Evolutionary conservation across 1,139 yeast species (phyloP).

Genomic region (Maudiozyma humilis): DNA sequence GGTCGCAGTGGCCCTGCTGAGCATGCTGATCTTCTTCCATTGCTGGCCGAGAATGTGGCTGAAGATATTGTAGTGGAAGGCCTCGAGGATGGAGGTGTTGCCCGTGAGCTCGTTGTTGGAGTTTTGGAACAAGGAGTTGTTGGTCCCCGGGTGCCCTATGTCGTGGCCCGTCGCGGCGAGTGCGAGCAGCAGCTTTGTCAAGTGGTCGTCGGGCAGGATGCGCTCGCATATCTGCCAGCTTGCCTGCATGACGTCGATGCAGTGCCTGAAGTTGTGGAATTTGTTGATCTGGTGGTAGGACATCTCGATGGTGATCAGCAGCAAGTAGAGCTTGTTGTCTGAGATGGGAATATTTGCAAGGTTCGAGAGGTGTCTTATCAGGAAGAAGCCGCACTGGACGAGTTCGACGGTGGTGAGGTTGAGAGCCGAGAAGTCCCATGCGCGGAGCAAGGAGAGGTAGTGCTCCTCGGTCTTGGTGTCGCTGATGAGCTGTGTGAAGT

Average conservation of each 20-base stretch:
- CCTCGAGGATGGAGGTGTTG: slow-evolving; percentile 69
- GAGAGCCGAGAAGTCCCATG: slow-evolving; percentile 30
- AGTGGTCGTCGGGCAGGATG: slow-evolving; percentile 9
- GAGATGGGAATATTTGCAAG: slow-evolving; percentile 15
- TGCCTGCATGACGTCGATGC: slow-evolving; percentile 91
- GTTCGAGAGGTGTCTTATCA: slow-evolving; percentile 18
- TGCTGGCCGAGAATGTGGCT: slow-evolving; percentile 47
- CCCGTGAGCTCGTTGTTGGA: slow-evolving; percentile 39
- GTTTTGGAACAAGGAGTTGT: slow-evolving; percentile 64
- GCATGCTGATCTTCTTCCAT: slow-evolving; percentile 50
- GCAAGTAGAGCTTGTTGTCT: slow-evolving; percentile 21
- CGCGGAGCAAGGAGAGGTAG: slow-evolving; percentile 17
- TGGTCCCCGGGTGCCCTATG: slow-evolving; percentile 92
- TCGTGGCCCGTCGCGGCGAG: slow-evolving; percentile 92
- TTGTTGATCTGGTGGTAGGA: slow-evolving; percentile 78
- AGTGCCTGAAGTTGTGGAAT: slow-evolving; percentile 92
- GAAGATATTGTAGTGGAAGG: slow-evolving; percentile 73
- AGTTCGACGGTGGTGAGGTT: slow-evolving; percentile 21
- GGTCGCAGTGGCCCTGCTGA: slow-evolving; percentile 11
- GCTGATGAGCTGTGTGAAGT: slow-evolving; percentile 10
- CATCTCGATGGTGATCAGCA: slow-evolving; percentile 40
- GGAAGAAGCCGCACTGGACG: slow-evolving; percentile 24
- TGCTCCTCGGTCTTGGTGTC: slow-evolving; percentile 3
- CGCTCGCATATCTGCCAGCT: slow-evolving; percentile 34
- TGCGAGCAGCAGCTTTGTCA: slow-evolving; percentile 35